phyloP scores from a whole-genome alignment of 2,329 filamentous ascomycete species.

The Claviceps arundinis region DNA sequence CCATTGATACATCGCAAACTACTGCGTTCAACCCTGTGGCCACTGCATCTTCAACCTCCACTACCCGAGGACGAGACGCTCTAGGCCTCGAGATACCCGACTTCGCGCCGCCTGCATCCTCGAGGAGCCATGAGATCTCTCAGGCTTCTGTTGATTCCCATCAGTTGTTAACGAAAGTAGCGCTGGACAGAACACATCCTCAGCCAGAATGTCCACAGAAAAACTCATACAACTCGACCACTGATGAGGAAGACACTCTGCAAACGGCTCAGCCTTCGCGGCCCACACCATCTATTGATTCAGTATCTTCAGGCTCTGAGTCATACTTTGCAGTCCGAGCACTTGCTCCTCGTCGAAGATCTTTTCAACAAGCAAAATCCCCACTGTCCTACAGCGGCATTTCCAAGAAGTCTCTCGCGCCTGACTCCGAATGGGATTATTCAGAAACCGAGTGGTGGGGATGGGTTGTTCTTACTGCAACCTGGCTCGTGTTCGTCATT shows the following conservation, averaged over 20 bases:
- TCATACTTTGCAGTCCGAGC: conserved; percentile 42
- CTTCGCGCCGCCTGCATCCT: conserved; percentile 30
- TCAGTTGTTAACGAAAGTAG: conserved; percentile 10
- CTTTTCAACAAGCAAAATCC: conserved; percentile 42
- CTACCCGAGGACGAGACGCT: conserved; percentile 16
- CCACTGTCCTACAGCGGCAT: conserved; percentile 44
- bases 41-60: conserved; percentile 11
- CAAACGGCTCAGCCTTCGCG: conserved; percentile 44
- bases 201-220: conserved; percentile 12
- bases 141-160: conserved; percentile 12
- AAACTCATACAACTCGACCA: conserved; percentile 45
- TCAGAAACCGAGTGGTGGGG: conserved; percentile 96
- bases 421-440: conserved; percentile 66
- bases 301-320: conserved; percentile 45
- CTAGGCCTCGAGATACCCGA: conserved; percentile 36
- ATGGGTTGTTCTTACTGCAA: conserved; percentile 80
- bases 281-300: conserved; percentile 26
- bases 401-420: conserved; percentile 32
- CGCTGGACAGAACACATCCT: conserved; percentile 1
- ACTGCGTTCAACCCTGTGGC: conserved; percentile 11
- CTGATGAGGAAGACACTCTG: conserved; percentile 69
- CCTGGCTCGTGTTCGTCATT: conserved; percentile 91
- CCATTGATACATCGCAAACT: conserved; percentile 26
- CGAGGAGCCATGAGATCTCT: conserved; percentile 30
- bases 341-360: conserved; percentile 31